A percentile compares a stretch with the other conserved stretches of the same genome.
phyloP scores from a whole-genome alignment of 768 basidiomycete species.

The Boletus speciosus region DNA sequence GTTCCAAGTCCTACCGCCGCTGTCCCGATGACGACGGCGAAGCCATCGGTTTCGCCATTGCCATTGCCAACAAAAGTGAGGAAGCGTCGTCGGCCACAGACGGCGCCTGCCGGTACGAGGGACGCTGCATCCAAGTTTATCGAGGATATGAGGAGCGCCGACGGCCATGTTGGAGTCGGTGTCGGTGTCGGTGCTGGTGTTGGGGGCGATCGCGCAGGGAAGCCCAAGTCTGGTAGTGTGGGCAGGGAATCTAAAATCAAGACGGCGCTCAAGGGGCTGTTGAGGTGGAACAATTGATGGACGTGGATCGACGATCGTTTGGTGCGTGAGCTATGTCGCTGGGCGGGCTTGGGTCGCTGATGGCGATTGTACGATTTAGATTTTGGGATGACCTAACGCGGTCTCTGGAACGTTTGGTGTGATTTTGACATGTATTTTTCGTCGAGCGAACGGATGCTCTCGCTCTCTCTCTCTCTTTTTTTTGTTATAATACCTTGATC shows the following conservation, averaged over 20 bases:
- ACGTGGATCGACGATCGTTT: background rate
- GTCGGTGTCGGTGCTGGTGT: background rate
- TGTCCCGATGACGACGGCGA: background rate
- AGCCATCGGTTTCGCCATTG: background rate
- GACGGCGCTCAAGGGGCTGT: slow-evolving; percentile 14
- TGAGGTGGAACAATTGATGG: slow-evolving; percentile 12
- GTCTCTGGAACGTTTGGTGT: too few species aligned
- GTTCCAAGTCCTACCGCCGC: background rate
- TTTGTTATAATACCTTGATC: too few species aligned
- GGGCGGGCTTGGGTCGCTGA: too few species aligned
- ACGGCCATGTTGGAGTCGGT: background rate
- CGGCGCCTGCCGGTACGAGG: slow-evolving; percentile 17
- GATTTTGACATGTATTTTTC: too few species aligned
- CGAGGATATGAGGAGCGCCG: slow-evolving; percentile 6
- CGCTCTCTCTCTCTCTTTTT: too few species aligned
- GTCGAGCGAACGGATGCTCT: too few species aligned
- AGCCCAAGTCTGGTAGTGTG: background rate
- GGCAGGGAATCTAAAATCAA: slow-evolving; percentile 14
- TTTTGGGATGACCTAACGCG: too few species aligned
- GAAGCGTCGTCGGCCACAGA: slow-evolving; percentile 23
- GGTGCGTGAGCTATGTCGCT: slow-evolving; percentile 1
- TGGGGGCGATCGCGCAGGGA: background rate
- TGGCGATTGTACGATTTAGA: too few species aligned
- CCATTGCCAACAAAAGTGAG: slow-evolving; percentile 2
- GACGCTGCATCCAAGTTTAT: slow-evolving; percentile 14